Conservation (phyloP, 192 early-diverging fungal species). For the Backusella australiensis region DNA sequence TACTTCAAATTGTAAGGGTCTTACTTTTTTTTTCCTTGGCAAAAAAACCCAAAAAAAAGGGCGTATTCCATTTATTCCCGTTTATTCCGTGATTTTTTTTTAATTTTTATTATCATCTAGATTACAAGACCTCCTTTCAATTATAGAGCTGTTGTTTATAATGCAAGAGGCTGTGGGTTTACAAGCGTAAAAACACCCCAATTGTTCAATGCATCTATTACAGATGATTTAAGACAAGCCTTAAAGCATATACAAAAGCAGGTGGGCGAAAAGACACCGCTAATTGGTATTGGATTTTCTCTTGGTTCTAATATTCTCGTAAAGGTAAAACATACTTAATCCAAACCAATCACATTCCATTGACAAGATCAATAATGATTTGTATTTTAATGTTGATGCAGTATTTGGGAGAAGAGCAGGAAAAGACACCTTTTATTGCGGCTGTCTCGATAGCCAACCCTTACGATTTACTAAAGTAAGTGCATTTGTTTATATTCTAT, state of each 20-base stretch:
- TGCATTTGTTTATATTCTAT: background rate
- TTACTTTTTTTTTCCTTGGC: slow-evolving; percentile 2
- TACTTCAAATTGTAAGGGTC: slow-evolving; percentile 55
- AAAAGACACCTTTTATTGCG: slow-evolving; percentile 69
- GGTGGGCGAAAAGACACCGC: slow-evolving; percentile 54
- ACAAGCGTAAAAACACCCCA: slow-evolving; percentile 73
- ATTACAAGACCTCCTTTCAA: slow-evolving; percentile 52
- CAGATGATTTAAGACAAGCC: slow-evolving; percentile 72
- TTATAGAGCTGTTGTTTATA: slow-evolving; percentile 81
- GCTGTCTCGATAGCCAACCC: slow-evolving; percentile 86
- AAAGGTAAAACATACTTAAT: slow-evolving; percentile 50
- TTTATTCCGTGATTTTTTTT: background rate
- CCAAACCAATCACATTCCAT: background rate
- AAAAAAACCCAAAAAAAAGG: background rate
- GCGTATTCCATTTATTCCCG: background rate
- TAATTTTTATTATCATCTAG: slow-evolving; percentile 2
- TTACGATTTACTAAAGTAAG: slow-evolving; percentile 70
- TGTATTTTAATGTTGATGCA: slow-evolving; percentile 8
- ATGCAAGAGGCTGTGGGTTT: slow-evolving; percentile 88
- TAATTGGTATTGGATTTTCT: slow-evolving; percentile 86
- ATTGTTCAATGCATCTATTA: slow-evolving; percentile 81
- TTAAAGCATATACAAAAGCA: slow-evolving; percentile 52
- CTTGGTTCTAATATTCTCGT: slow-evolving; percentile 91
- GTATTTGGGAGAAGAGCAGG: slow-evolving; percentile 82
- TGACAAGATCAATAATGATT: background rate